Percentiles rank a stretch among this genome's conserved stretches.
Evolutionary conservation across 2,329 filamentous ascomycete genomes (phyloP).

Genomic region (Hymenoscyphus scutula): DNA sequence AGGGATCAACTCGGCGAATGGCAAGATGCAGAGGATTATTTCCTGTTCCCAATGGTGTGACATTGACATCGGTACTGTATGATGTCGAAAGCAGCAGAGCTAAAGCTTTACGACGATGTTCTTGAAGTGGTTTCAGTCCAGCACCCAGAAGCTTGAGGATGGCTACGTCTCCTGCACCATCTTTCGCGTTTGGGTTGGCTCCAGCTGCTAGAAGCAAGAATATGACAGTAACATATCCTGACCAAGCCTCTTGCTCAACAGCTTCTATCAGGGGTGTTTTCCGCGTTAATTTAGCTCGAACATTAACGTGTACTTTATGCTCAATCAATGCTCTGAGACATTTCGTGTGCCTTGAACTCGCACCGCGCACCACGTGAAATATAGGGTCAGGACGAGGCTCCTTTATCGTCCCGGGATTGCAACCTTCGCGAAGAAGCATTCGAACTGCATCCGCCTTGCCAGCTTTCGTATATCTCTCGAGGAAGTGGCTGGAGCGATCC

Average conservation of each 20-base stretch:
- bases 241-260: constrained; percentile 14
- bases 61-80: constrained; percentile 11
- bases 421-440: constrained; percentile 13
- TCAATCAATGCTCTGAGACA: constrained; percentile 16
- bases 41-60: constrained; percentile 13
- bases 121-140: constrained; percentile 8
- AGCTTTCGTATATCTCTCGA: constrained; percentile 14
- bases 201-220: constrained; percentile 15
- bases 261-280: constrained; percentile 17
- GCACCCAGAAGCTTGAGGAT: constrained; percentile 14
- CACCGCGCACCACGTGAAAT: constrained; percentile 15
- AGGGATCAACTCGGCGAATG: constrained; percentile 15
- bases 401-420: constrained; percentile 13
- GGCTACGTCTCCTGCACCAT: constrained; percentile 9
- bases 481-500: constrained; percentile 14
- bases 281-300: constrained; percentile 10
- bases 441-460: constrained; percentile 5
- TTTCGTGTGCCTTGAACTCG: constrained; percentile 15
- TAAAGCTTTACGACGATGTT: constrained; percentile 15
- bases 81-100: constrained; percentile 14
- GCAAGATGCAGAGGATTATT: constrained; percentile 21
- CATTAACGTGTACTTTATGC: constrained; percentile 8
- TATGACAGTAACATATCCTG: constrained; percentile 17
- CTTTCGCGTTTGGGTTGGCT: constrained; percentile 15
- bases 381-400: constrained; percentile 13